These are phyloP conservation scores for Plasmodium chabaudi DNA, from an alignment of 169 alveolate genomes.

Conservation along the genomic window DNA sequence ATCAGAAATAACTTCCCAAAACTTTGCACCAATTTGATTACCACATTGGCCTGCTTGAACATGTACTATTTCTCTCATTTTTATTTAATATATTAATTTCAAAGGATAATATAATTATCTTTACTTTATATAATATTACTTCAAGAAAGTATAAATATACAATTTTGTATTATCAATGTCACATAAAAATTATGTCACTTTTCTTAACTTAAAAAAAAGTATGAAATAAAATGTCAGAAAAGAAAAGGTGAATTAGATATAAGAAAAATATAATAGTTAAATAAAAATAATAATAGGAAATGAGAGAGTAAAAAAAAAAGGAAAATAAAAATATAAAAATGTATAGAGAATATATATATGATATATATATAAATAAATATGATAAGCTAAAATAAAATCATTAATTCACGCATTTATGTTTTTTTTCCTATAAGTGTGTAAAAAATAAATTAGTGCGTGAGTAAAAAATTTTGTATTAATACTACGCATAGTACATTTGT, in stretches of 20 bases:
- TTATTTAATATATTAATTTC: conserved; percentile 20
- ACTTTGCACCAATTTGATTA: conserved; percentile 99
- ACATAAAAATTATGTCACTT: conserved; percentile 29
- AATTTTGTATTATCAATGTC: background rate
- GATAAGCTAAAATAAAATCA: conserved; percentile 11
- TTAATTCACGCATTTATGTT: conserved; percentile 24
- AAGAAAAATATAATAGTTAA: conserved; percentile 4
- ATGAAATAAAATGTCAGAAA: background rate
- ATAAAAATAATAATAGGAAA: background rate
- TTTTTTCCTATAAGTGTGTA: conserved; percentile 33
- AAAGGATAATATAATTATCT: conserved; percentile 7
- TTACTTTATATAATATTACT: background rate
- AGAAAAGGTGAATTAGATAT: conserved; percentile 27
- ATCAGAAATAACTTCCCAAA: conserved; percentile 99
- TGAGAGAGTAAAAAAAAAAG: conserved; percentile 5
- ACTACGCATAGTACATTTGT: background rate
- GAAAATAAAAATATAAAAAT: background rate
- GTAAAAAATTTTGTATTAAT: background rate
- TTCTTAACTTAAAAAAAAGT: conserved; percentile 14
- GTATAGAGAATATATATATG: conserved; percentile 7
- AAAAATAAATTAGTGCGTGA: conserved; percentile 17
- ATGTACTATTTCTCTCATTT: conserved; percentile 99
- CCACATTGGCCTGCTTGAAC: conserved; percentile 99
- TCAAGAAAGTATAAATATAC: conserved; percentile 1
- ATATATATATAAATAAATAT: background rate